Percentiles rank a stretch among this genome's conserved stretches.
These are phyloP conservation scores for Tricholoma terreum DNA, from an alignment of 768 basidiomycete species.

Conservation along the genomic window DNA sequence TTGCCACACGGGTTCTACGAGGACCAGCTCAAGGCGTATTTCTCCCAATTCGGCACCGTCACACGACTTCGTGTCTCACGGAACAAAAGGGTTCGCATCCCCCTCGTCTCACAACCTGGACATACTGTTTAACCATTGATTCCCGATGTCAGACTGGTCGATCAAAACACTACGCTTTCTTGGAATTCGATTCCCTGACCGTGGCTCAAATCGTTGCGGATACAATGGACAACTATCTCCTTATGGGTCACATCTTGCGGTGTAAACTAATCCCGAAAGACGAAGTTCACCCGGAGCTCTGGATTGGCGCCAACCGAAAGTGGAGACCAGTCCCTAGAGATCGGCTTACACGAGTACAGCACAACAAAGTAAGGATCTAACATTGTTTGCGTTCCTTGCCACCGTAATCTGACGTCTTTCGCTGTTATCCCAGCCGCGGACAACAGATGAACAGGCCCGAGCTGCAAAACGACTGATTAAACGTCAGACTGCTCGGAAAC, in stretches of 20 bases:
- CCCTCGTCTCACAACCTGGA: not conserved
- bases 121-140: not conserved
- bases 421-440: conserved; percentile 54
- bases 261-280: conserved; percentile 91
- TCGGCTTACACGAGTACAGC: conserved; percentile 64
- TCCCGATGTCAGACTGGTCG: conserved; percentile 67
- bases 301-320: conserved; percentile 96
- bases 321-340: conserved; percentile 77
- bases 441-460: conserved; percentile 61
- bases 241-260: conserved; percentile 89
- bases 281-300: conserved; percentile 87
- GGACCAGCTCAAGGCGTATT: conserved; percentile 88
- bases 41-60: conserved; percentile 91
- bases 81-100: conserved; percentile 74
- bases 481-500: conserved; percentile 74
- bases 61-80: conserved; percentile 86
- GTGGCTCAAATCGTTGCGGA: conserved; percentile 96
- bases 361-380: conserved; percentile 68
- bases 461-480: conserved; percentile 68
- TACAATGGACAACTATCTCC: conserved; percentile 98
- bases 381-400: not conserved
- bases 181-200: conserved; percentile 86
- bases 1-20: conserved; percentile 98
- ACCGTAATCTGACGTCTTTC: not conserved
- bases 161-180: conserved; percentile 96